Percentiles rank a stretch among this genome's conserved stretches.
Conservation (phyloP, 768 basidiomycete species). For the Phlegmacium glaucopus region DNA sequence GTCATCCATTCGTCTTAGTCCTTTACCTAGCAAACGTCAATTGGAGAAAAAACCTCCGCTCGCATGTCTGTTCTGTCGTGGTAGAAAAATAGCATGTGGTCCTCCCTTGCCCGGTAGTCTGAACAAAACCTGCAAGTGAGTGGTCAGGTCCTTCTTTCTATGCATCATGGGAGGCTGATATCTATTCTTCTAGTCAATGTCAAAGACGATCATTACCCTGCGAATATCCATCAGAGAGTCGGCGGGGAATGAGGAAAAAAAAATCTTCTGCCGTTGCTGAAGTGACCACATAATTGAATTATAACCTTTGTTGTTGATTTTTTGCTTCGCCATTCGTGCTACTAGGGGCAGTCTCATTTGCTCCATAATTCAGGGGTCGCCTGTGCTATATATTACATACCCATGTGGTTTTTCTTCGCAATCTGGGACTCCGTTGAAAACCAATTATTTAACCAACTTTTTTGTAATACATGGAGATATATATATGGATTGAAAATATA, state of each 20-base stretch:
- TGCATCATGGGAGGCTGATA: constrained; percentile 14
- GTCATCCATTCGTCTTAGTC: constrained; percentile 20
- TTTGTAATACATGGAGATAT: no score
- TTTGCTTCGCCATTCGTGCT: no score
- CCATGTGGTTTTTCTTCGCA: no score
- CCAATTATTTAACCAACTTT: no score
- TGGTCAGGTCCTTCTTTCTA: constrained; percentile 9
- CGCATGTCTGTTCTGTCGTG: constrained; percentile 64
- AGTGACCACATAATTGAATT: constrained; percentile 3
- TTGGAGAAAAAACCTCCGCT: constrained; percentile 54
- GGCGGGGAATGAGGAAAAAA: constrained; percentile 64
- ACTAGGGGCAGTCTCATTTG: neutral
- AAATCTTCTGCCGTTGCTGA: constrained; percentile 19
- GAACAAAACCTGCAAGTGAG: constrained; percentile 67
- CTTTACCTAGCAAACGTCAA: constrained; percentile 27
- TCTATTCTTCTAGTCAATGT: constrained; percentile 55
- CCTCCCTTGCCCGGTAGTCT: constrained; percentile 50
- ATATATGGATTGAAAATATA: neutral
- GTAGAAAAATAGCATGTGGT: constrained; percentile 68
- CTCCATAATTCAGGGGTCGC: constrained; percentile 2
- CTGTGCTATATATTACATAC: no score
- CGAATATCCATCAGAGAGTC: constrained; percentile 68
- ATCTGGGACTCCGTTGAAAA: no score
- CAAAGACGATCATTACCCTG: constrained; percentile 65
- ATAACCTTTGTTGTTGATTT: no score